Conservation (phyloP, 768 basidiomycete genomes). For the Cystobasidium tubakii region DNA sequence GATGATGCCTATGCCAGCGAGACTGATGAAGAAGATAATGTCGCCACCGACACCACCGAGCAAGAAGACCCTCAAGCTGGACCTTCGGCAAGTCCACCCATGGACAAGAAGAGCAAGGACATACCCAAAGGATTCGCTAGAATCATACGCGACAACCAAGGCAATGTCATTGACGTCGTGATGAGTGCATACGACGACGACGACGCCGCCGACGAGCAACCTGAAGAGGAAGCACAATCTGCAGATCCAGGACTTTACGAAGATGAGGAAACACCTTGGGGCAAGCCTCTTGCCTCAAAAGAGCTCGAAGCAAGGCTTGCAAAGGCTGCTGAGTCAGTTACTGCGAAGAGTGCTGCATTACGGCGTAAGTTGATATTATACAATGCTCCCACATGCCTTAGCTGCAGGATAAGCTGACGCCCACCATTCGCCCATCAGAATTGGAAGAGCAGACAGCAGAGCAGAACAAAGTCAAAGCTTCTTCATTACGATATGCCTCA, state of each 20-base stretch:
- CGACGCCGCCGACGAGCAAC: conserved; percentile 39
- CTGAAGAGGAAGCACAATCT: conserved; percentile 19
- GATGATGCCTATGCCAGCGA: conserved; percentile 23
- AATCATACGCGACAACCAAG: conserved; percentile 71
- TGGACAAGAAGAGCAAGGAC: conserved; percentile 1
- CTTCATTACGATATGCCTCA: conserved; percentile 58
- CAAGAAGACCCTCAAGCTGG: background rate
- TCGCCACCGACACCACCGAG: background rate
- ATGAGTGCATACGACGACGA: conserved; percentile 50
- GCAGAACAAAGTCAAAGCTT: conserved; percentile 50
- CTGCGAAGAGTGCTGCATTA: conserved; percentile 19
- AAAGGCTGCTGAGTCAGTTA: background rate
- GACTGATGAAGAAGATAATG: background rate
- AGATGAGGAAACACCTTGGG: conserved; percentile 39
- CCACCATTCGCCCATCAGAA: too few relatives aligned
- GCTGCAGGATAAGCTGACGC: too few relatives aligned
- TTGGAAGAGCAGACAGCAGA: conserved; percentile 61
- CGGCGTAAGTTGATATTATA: conserved; percentile 10
- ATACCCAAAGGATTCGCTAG: conserved; percentile 66
- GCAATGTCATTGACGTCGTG: conserved; percentile 59
- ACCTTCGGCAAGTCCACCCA: background rate
- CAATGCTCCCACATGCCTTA: too few relatives aligned
- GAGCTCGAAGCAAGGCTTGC: background rate
- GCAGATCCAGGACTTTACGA: conserved; percentile 16
- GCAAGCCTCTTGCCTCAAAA: conserved; percentile 32